Evolutionary conservation across 768 basidiomycete species (phyloP).

Genomic region (Boletus coccyginus): DNA sequence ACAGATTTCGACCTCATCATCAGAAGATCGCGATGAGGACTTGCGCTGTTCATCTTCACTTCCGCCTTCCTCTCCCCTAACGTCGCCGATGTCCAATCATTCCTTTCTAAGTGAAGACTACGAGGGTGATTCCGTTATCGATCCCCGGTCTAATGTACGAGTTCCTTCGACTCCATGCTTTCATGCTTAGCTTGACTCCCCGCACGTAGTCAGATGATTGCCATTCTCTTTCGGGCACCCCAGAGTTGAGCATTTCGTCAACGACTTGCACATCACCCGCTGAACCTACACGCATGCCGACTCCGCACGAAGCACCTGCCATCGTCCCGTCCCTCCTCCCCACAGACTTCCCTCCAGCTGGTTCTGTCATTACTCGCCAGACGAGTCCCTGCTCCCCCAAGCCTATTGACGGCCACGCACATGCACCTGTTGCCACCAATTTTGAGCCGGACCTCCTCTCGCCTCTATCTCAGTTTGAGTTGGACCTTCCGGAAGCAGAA

Average conservation of each 20-base stretch:
- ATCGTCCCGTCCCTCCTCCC: neutral
- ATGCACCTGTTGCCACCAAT: neutral
- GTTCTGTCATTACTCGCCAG: neutral
- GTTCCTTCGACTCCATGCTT: constrained; percentile 3
- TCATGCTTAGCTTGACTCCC: constrained; percentile 1
- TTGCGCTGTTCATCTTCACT: constrained; percentile 23
- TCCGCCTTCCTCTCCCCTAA: constrained; percentile 43
- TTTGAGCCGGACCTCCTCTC: constrained; percentile 10
- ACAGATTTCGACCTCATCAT: neutral
- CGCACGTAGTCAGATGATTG: constrained; percentile 12
- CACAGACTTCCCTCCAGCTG: neutral
- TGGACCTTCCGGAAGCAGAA: constrained; percentile 22
- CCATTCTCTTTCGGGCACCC: constrained; percentile 2
- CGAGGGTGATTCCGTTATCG: constrained; percentile 5
- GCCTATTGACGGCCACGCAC: neutral
- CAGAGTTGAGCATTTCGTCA: constrained; percentile 13
- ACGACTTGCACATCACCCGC: constrained; percentile 9
- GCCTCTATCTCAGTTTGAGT: constrained; percentile 25
- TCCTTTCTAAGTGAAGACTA: constrained; percentile 32
- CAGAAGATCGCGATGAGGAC: constrained; percentile 17
- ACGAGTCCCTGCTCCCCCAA: neutral
- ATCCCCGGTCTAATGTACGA: constrained; percentile 31
- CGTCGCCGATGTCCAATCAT: constrained; percentile 41
- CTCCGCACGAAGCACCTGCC: neutral
- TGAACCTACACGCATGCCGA: constrained; percentile 2